These are phyloP conservation scores for Fulvia fulva DNA, from an alignment of 2,329 filamentous ascomycete genomes.

Conservation along the genomic window DNA sequence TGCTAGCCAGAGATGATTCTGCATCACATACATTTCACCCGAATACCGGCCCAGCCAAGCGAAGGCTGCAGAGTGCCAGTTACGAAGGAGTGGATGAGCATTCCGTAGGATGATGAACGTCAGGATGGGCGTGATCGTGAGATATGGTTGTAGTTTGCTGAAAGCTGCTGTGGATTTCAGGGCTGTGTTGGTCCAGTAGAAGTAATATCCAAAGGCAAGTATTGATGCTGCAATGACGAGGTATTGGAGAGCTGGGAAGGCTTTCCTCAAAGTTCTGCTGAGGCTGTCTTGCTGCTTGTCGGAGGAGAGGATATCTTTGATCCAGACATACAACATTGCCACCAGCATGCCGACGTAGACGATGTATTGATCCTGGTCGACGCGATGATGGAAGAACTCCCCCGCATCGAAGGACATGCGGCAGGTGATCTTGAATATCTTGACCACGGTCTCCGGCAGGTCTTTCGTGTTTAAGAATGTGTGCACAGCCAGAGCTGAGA, in stretches of 20 bases:
- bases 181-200: conserved; percentile 29
- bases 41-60: conserved; percentile 55
- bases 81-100: conserved; percentile 39
- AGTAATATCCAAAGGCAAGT: conserved; percentile 30
- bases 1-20: conserved; percentile 60
- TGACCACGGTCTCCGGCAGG: conserved; percentile 42
- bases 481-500: conserved; percentile 43
- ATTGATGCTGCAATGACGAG: conserved; percentile 6
- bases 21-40: conserved; percentile 58
- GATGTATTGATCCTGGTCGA: conserved; percentile 52
- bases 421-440: conserved; percentile 40
- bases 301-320: conserved; percentile 15
- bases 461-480: conserved; percentile 37
- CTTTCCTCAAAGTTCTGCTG: conserved; percentile 8
- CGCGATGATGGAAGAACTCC: conserved; percentile 48
- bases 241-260: conserved; percentile 23
- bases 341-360: conserved; percentile 55
- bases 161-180: conserved; percentile 41
- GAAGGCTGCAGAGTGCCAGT: conserved; percentile 45
- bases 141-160: conserved; percentile 50
- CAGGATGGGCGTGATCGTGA: conserved; percentile 54
- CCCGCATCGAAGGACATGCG: conserved; percentile 47
- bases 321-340: conserved; percentile 41
- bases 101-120: conserved; percentile 54
- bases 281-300: conserved; percentile 5